Conservation (phyloP, 768 basidiomycete species). For the Dendrothele bispora region DNA sequence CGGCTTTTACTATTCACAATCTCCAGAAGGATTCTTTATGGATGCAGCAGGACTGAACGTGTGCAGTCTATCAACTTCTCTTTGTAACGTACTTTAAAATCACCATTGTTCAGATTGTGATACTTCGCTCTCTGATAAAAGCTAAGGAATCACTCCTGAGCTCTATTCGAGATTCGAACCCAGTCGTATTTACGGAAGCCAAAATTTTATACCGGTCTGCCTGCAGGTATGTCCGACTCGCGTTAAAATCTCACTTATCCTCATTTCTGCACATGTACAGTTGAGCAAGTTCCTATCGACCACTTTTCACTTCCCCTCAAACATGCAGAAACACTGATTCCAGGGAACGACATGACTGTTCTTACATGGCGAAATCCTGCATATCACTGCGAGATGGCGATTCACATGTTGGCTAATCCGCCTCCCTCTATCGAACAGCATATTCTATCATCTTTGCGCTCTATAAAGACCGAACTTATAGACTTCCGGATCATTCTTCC, state of each 20-base stretch:
- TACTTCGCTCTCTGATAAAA: conserved; percentile 91
- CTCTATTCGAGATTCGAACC: conserved; percentile 89
- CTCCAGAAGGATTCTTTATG: conserved; percentile 92
- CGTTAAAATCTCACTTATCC: conserved; percentile 1
- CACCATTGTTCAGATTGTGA: conserved; percentile 65
- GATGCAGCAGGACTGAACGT: conserved; percentile 90
- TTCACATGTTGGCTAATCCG: conserved; percentile 71
- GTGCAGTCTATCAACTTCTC: not conserved
- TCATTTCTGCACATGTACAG: conserved; percentile 30
- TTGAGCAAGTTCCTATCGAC: conserved; percentile 90
- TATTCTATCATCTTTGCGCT: conserved; percentile 64
- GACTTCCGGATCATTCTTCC: conserved; percentile 88
- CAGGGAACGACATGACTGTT: conserved; percentile 81
- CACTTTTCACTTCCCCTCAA: conserved; percentile 82
- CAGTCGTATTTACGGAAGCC: conserved; percentile 94
- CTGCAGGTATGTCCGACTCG: conserved; percentile 34
- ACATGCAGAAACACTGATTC: conserved; percentile 70
- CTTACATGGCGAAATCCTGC: conserved; percentile 93
- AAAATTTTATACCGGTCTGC: conserved; percentile 90
- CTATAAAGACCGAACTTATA: conserved; percentile 81
- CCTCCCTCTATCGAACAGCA: conserved; percentile 60
- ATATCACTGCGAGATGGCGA: conserved; percentile 83
- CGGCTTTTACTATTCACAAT: conserved; percentile 91
- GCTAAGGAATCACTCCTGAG: conserved; percentile 91
- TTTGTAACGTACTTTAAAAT: not conserved